Evolutionary conservation across 192 early-diverging fungal species (phyloP), one percentile per base, ranked within the genome.

Genomic region (Mortierella claussenii): DNA sequence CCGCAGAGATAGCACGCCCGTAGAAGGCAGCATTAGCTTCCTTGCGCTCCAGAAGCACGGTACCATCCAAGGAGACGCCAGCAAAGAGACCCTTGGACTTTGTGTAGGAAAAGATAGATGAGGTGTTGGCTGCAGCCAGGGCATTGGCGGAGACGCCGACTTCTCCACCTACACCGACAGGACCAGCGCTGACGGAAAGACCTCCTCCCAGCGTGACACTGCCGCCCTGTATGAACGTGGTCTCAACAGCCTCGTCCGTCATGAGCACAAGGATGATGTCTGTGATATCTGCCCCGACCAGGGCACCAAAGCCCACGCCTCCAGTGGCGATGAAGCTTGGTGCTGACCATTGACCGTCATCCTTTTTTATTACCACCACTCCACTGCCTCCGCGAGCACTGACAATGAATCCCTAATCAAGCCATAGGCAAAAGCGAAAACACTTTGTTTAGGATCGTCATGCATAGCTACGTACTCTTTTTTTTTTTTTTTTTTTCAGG

Each of bases 201-300:
- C 93, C 93, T 17, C 93, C 95, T 23, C 97, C 97, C 13, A 98
- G 81, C 1, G 95, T 97, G 27, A 98, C 69, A 69, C 96, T 94
- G 23, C 94, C 96, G 32, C 88, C 88, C 59, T 92, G 91, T 50
- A 84, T 86, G 71, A 98, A 97, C 7, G 96, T 90, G 30, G 87
- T 87, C 69, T 92, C 91, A 48, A 98, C 94, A 3, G 95, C 94
- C 26, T 88, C 89, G 27, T 86, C 87, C 4, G 90, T 93, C 74
- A 94, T 98, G 31, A 98, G 82, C 26, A 98, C 82, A 67, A 97
- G 89, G n/a, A 98, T 89, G 79, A 94, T 92, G 80, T 98, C 94
- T 15, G 97, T 97, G 60, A 97, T 81, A 64, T 95, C 91, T 8
- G 90, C 94, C 47, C 95, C 96, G 58, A 96, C 89, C 76, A 96